Base-by-base conservation (phyloP, 345 rosid genomes). In the Heritiera fomes region DNA sequence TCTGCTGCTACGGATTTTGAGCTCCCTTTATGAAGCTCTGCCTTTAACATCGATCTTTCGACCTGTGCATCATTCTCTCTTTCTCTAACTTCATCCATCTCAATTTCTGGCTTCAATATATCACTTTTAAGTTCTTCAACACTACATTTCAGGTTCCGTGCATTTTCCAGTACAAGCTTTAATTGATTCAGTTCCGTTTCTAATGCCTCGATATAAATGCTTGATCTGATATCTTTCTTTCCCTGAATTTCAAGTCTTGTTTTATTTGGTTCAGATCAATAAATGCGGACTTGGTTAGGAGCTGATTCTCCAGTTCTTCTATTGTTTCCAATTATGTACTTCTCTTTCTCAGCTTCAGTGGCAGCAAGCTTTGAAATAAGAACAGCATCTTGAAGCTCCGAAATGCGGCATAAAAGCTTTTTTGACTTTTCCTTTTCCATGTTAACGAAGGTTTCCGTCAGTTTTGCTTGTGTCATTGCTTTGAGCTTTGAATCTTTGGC, bases 341-440 rank as follows among this genome's bases (percentile, higher is more conserved):
- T 86, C 77, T 79, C 87, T n/a, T 73, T 38, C 43, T 80, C 85
- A 13, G 76, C 80, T 62, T 82, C 83, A 7, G 70, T 12, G 32
- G 82, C 77, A n/a, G 80, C 85, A n/a, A 73, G 60, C 71, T 81
- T 83, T n/a, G 66, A 53, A 80, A 53, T 9, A 32, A 67, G 67
- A 77, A 84, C n/a, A 45, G 80, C 76, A 64, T 80, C 83, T 5
- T 84, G 83, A 45, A 87, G 88, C 77, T 83, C 80, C 12, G 40
- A 40, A 4, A 62, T 81, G 43, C 73, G 78, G 46, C 73, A 78
- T 3, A 59, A 38, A 45, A 86, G 88, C 81, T 83, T 82, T 71
- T 84, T 87, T 7, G 73, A 71, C 72, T 82, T 87, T 40, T 83
- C 84, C 8, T 80, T 90, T 53, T 87, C 91, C 53, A 75, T 69